phyloP scores from a whole-genome alignment of 805 yeast genomes.

The Kluyveromyces lactis region DNA sequence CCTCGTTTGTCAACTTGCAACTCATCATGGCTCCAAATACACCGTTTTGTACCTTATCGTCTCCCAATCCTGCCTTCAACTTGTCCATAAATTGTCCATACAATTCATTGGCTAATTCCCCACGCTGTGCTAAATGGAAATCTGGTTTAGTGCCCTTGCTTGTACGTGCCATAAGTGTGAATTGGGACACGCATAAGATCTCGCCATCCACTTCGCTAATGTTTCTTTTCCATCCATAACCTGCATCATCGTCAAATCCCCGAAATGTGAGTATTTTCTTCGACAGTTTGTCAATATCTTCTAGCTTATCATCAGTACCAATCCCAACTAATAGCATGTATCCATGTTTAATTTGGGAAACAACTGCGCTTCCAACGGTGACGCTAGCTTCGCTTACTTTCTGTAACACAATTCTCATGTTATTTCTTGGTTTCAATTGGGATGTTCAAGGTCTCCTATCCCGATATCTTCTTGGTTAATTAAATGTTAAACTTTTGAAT shows the following conservation, averaged over 20 bases:
- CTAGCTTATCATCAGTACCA: conserved; percentile 64
- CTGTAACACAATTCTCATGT: conserved; percentile 86
- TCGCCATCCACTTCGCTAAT: conserved; percentile 60
- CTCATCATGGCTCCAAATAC: conserved; percentile 97
- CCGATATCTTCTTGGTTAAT: no score
- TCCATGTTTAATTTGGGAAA: conserved; percentile 69
- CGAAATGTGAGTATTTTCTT: conserved; percentile 57
- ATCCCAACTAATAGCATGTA: conserved; percentile 80
- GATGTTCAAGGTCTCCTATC: no score
- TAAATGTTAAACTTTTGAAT: no score
- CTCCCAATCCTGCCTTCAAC: conserved; percentile 46
- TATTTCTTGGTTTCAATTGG: no score
- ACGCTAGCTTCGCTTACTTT: conserved; percentile 86
- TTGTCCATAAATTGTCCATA: conserved; percentile 42
- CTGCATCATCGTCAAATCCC: conserved; percentile 66
- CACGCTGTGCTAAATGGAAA: conserved; percentile 86
- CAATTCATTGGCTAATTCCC: conserved; percentile 39
- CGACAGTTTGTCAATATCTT: conserved; percentile 63
- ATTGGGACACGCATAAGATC: conserved; percentile 83
- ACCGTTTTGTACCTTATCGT: conserved; percentile 72
- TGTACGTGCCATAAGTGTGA: conserved; percentile 78
- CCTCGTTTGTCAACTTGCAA: conserved; percentile 79
- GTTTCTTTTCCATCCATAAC: conserved; percentile 69
- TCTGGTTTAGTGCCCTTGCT: conserved; percentile 94
- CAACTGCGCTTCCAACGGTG: conserved; percentile 59